A percentile compares a stretch with the other conserved stretches of the same genome.
These are phyloP conservation scores for Sclerotinia trifoliorum DNA, from an alignment of 2,329 filamentous ascomycete genomes.

Conservation along the genomic window DNA sequence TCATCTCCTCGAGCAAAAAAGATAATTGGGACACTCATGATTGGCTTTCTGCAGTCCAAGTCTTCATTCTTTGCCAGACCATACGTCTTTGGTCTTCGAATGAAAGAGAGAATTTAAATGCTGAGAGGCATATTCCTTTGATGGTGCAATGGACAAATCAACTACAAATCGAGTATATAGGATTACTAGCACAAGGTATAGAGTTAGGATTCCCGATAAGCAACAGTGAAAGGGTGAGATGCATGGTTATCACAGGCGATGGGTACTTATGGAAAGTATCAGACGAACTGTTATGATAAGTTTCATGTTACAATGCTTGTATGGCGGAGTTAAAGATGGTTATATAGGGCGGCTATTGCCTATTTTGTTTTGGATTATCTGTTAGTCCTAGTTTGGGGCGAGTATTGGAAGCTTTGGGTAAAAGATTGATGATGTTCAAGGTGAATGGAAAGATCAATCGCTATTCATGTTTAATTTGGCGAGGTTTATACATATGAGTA, in stretches of 20 bases:
- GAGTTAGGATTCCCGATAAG: neutral
- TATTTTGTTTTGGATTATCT: slow-evolving; percentile 14
- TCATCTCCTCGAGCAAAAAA: slow-evolving; percentile 21
- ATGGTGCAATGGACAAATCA: slow-evolving; percentile 34
- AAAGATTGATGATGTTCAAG: neutral
- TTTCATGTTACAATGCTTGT: slow-evolving; percentile 28
- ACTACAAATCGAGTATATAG: slow-evolving; percentile 24
- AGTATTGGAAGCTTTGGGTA: neutral
- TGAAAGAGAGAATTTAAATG: slow-evolving; percentile 31
- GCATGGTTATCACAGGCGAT: slow-evolving; percentile 23
- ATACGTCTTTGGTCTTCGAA: slow-evolving; percentile 38
- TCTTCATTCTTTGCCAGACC: slow-evolving; percentile 36
- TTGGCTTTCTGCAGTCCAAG: slow-evolving; percentile 30
- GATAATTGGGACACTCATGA: slow-evolving; percentile 18
- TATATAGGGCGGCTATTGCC: slow-evolving; percentile 24
- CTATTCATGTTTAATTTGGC: neutral
- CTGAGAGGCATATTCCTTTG: slow-evolving; percentile 33
- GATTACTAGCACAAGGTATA: neutral
- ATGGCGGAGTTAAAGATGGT: slow-evolving; percentile 25
- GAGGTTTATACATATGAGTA: neutral
- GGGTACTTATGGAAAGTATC: slow-evolving; percentile 41
- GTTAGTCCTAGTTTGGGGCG: slow-evolving; percentile 24
- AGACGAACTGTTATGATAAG: slow-evolving; percentile 35
- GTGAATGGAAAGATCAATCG: neutral
- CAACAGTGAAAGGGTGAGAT: neutral